Base-by-base conservation (phyloP, 106 monocot genomes). In the Phalaenopsis aphrodite region DNA sequence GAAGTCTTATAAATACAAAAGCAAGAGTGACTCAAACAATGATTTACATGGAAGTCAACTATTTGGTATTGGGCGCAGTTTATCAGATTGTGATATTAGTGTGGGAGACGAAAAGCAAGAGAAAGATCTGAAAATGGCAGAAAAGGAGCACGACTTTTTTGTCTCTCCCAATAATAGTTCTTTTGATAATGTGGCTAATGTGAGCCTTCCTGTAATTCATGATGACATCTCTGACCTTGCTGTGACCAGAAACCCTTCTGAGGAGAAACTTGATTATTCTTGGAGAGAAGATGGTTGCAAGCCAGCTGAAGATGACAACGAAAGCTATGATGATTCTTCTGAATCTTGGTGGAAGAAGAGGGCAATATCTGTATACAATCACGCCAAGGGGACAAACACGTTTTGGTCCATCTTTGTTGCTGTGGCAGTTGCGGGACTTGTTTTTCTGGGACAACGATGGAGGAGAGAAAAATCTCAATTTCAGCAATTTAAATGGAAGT, bases 261-360 rank as follows among this genome's bases (percentile, higher is more conserved):
- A 46, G 0, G 38, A 77, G 48, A 81, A 79, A n/a, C 72, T 43
- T 9, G 81, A 79, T 75, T 42, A 75, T 65, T 36, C 48, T 19
- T 84, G 85, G 65, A 15, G 21, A 76, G 41, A 42, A 64, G 77
- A 82, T 65, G 39, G 65, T 78, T 42, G 67, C 68, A 81, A 86
- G 18, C 43, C 45, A 21, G 46, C 41, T 24, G 83, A 87, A 55
- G 76, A 78, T 66, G 78, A 85, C 47, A 23, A 49, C 81, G 88
- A 88, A 81, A 76, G 19, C 42, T 76, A 23, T 80, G 82, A 64
- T 7, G 39, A 75, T 24, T 78, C 83, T 14, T 43, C 42, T 75
- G 87, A 94, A 81, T 84, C 87, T 57, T 91, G 89, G 87, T 94
- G 91, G 93, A 91, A 83, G 80, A 84, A 82, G 30, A 80, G 86